Conservation (phyloP, 345 rosid genomes). For the Turnera subulata region DNA sequence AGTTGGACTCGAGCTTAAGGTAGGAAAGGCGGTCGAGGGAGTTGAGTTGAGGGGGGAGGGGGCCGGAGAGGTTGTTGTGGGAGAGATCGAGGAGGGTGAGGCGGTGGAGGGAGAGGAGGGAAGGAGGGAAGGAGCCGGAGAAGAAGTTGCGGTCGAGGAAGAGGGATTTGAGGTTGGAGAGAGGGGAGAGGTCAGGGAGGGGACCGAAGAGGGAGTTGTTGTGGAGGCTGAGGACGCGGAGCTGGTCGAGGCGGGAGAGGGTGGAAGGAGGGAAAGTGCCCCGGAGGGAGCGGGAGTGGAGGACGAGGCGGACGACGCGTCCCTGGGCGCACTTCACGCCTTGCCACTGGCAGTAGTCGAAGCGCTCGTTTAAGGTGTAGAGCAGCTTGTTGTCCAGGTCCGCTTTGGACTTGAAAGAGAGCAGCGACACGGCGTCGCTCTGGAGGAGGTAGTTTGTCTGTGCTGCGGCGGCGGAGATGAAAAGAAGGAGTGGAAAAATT, state of each 20-base stretch:
- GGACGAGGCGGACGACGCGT: slow-evolving; percentile 65
- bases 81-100: slow-evolving; percentile 58
- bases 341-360: slow-evolving; percentile 93
- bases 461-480: slow-evolving; percentile 15
- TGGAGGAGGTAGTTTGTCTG: slow-evolving; percentile 44
- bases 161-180: slow-evolving; percentile 65
- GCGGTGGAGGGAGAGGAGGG: slow-evolving; percentile 58
- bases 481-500: slow-evolving; percentile 11
- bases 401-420: slow-evolving; percentile 80
- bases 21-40: slow-evolving; percentile 49
- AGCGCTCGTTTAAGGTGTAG: slow-evolving; percentile 68
- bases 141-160: slow-evolving; percentile 54
- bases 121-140: slow-evolving; percentile 67
- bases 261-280: slow-evolving; percentile 58
- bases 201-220: slow-evolving; percentile 85
- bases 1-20: slow-evolving; percentile 60
- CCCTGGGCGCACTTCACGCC: slow-evolving; percentile 83
- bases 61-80: slow-evolving; percentile 46
- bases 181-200: slow-evolving; percentile 75
- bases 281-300: slow-evolving; percentile 53
- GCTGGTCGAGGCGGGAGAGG: slow-evolving; percentile 84
- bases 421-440: slow-evolving; percentile 65
- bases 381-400: slow-evolving; percentile 73
- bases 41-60: slow-evolving; percentile 49
- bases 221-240: slow-evolving; percentile 69